Percentiles rank a stretch among this genome's conserved stretches.
Conservation (phyloP, 2,329 filamentous ascomycete genomes). For the Bipolaris victoriae region DNA sequence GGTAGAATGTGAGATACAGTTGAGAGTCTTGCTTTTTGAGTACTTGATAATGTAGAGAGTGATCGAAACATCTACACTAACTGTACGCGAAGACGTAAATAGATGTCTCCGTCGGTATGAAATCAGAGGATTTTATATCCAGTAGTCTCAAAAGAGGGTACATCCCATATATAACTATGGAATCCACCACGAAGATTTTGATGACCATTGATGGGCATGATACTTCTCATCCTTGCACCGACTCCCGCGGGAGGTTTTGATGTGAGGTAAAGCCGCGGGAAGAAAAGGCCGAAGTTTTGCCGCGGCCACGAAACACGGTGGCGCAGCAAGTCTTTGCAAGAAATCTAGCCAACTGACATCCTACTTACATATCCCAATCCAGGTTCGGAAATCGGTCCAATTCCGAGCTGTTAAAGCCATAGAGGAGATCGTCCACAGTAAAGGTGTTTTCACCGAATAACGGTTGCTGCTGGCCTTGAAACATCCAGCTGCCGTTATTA, state of each 20-base stretch:
- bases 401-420: constrained; percentile 36
- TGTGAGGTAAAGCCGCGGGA: not conserved
- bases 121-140: not conserved
- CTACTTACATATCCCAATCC: constrained; percentile 4
- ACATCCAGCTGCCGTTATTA: constrained; percentile 18
- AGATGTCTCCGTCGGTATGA: not conserved
- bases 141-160: not conserved
- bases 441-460: constrained; percentile 21
- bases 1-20: constrained; percentile 6
- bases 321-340: not conserved
- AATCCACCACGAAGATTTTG: not conserved
- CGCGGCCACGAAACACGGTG: not conserved
- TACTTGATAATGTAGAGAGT: not conserved
- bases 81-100: not conserved
- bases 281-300: constrained; percentile 1
- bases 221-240: not conserved
- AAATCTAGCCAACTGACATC: not conserved
- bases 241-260: not conserved
- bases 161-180: not conserved
- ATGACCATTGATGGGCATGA: not conserved
- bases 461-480: constrained; percentile 21
- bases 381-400: constrained; percentile 31
- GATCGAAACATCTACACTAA: constrained; percentile 15
- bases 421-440: constrained; percentile 33
- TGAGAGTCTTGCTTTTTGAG: constrained; percentile 7